These are phyloP conservation scores for Leccinum incarnatum DNA, from an alignment of 768 basidiomycete genomes.

Conservation along the genomic window DNA sequence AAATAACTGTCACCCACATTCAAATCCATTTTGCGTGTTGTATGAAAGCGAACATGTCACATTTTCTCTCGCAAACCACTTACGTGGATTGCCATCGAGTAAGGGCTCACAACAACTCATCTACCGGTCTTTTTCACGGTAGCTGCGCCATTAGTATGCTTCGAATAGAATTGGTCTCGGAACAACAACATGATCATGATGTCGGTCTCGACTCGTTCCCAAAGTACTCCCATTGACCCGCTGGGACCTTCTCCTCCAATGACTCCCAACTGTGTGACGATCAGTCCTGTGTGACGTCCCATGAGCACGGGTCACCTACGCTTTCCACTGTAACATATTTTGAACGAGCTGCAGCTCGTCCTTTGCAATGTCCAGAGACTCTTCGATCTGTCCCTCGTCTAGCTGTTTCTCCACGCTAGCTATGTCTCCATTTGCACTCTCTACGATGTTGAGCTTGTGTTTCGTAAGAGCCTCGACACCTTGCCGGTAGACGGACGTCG, in stretches of 20 bases:
- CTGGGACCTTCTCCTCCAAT: conserved; percentile 73
- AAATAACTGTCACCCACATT: conserved; percentile 9
- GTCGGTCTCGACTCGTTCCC: conserved; percentile 49
- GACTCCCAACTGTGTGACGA: conserved; percentile 73
- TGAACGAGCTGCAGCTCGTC: conserved; percentile 75
- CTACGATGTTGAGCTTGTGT: conserved; percentile 71
- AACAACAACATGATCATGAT: conserved; percentile 23
- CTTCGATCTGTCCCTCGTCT: conserved; percentile 85
- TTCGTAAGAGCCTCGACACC: conserved; percentile 82
- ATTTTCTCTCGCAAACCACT: too few relatives aligned
- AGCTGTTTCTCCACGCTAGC: conserved; percentile 67
- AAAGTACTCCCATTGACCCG: conserved; percentile 87
- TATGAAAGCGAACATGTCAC: conserved; percentile 1
- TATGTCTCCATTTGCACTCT: conserved; percentile 66
- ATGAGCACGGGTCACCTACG: conserved; percentile 54
- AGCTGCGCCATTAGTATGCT: conserved; percentile 4
- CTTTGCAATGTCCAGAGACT: conserved; percentile 75
- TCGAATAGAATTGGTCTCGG: neutral
- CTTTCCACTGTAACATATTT: conserved; percentile 94
- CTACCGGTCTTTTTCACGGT: conserved; percentile 1
- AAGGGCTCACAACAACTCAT: conserved; percentile 17
- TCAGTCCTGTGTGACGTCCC: conserved; percentile 6
- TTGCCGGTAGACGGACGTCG: conserved; percentile 85
- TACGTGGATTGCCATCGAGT: too few relatives aligned
- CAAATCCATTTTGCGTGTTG: conserved; percentile 11